Evolutionary conservation across 495 filamentous ascomycete species (phyloP), one percentile per base, ranked within the genome.

Genomic region (Entonaema liquescens): DNA sequence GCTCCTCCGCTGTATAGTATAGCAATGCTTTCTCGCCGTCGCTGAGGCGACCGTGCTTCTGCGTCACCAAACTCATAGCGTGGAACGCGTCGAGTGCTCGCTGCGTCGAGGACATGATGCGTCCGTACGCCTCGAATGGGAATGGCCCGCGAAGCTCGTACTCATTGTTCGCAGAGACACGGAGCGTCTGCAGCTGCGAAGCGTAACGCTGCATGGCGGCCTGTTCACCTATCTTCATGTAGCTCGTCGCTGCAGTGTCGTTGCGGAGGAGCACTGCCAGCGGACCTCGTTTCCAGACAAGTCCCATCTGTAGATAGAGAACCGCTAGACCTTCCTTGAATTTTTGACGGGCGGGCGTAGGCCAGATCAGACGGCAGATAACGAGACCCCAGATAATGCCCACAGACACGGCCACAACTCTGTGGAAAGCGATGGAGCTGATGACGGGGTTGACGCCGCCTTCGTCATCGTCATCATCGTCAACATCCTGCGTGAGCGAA

Each of bases 281-380:
- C 0, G 95, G 95, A n/a, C 95, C 94, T n/a, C 92, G 88, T 76
- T 92, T 94, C 95, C 95, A 99, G 61, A 98, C 92, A 17, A 98
- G 83, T n/a, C 91, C 91, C 92, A 99, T 93, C 36, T 94, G 90
- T 13, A 99, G 84, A 89, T 95, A 97, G 11, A 99, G 84, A 29
- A 96, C 82, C 61, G 90, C 91, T 29, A 97, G 83, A 12, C 93
- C 94, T 62, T 94, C 88, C 76, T 97, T 93, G 74, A 98, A 86
- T 78, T 96, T 95, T 40, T 83, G 81, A 38, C 96, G 85, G 2
- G 94, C 95, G 21, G 91, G 93, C 70, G 98, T 94, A 9, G 95
- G 95, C 93, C 94, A 99, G 66, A 98, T 89, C 26, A 95, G 65
- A 21, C 94, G 86, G 38, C 94, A 97, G 68, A 99, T 88, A 61